Conservation (phyloP, 306 rosid species). For the Abrus pulchellus region DNA sequence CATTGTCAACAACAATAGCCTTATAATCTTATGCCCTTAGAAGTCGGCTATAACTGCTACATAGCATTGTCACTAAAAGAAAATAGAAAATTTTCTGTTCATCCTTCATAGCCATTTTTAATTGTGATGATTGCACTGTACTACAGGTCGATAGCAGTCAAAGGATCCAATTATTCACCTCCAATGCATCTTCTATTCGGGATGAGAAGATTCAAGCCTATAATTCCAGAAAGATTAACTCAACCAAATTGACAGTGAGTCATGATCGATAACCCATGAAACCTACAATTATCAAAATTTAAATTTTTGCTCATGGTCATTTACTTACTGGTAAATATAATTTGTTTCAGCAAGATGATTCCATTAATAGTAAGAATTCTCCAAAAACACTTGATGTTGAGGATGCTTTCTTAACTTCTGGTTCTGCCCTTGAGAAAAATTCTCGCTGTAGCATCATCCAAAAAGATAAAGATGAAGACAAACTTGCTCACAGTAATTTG, state of each 20-base stretch:
- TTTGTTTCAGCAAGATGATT: slow-evolving; percentile 49
- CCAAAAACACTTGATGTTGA: slow-evolving; percentile 49
- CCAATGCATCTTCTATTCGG: slow-evolving; percentile 51
- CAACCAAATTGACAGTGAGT: slow-evolving; percentile 48
- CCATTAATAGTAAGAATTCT: slow-evolving; percentile 47
- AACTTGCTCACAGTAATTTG: slow-evolving; percentile 36
- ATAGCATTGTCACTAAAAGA: too few relatives aligned
- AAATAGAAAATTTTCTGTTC: not conserved
- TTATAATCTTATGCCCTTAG: too few relatives aligned
- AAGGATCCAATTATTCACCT: slow-evolving; percentile 54
- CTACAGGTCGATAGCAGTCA: slow-evolving; percentile 53
- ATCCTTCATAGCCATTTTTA: slow-evolving; percentile 23
- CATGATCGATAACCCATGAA: slow-evolving; percentile 48
- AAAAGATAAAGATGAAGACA: slow-evolving; percentile 57
- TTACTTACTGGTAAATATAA: slow-evolving; percentile 46
- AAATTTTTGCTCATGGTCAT: slow-evolving; percentile 39
- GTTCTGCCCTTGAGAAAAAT: slow-evolving; percentile 46
- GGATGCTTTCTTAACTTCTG: slow-evolving; percentile 49
- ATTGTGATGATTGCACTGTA: slow-evolving; percentile 12
- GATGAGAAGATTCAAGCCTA: slow-evolving; percentile 54
- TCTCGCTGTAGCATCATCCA: slow-evolving; percentile 40
- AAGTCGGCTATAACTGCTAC: too few relatives aligned
- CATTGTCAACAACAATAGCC: not conserved
- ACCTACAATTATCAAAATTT: slow-evolving; percentile 42
- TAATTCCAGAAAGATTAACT: slow-evolving; percentile 51